Percentiles rank a stretch among this genome's conserved stretches.
Evolutionary conservation across 257 asterid species (phyloP).

Genomic region (Leonotis leonurus): DNA sequence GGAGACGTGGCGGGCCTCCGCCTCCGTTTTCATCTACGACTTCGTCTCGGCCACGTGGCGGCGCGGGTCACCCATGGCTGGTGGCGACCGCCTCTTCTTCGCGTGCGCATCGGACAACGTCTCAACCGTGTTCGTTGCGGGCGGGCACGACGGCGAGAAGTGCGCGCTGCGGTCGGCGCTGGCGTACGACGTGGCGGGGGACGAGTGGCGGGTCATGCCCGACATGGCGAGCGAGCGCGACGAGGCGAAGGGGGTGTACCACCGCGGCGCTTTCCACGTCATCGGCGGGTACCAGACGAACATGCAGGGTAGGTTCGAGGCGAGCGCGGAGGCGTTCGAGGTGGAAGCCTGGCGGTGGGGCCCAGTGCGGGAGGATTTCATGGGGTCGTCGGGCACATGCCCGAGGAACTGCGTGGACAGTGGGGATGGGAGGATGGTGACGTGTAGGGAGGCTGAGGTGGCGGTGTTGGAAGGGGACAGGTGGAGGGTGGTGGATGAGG

Average conservation of each 20-base stretch:
- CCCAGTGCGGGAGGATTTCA: constrained; percentile 26
- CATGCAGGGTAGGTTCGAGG: constrained; percentile 48
- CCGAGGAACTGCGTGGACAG: constrained; percentile 37
- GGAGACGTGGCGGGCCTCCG: constrained; percentile 43
- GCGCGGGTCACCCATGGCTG: constrained; percentile 63
- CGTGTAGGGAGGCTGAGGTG: constrained; percentile 28
- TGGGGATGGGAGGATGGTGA: constrained; percentile 28
- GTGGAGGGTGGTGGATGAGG: constrained; percentile 33
- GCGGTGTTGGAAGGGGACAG: constrained; percentile 11
- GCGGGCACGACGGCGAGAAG: constrained; percentile 72
- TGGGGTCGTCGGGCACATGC: constrained; percentile 29
- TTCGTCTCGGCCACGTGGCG: constrained; percentile 58
- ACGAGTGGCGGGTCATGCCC: constrained; percentile 44
- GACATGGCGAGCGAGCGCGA: constrained; percentile 72
- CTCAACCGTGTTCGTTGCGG: constrained; percentile 54
- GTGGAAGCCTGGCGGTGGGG: constrained; percentile 41
- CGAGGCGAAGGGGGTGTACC: constrained; percentile 47
- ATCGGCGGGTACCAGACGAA: constrained; percentile 62
- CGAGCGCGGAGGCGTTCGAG: constrained; percentile 46
- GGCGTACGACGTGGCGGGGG: constrained; percentile 46
- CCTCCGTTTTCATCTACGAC: constrained; percentile 34
- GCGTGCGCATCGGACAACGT: constrained; percentile 56
- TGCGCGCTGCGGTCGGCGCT: constrained; percentile 55
- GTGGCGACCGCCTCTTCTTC: constrained; percentile 48
- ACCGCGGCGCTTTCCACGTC: constrained; percentile 50